These are phyloP conservation scores for Aspergillus texensis DNA, from an alignment of 2,329 filamentous ascomycete genomes.

Conservation along the genomic window DNA sequence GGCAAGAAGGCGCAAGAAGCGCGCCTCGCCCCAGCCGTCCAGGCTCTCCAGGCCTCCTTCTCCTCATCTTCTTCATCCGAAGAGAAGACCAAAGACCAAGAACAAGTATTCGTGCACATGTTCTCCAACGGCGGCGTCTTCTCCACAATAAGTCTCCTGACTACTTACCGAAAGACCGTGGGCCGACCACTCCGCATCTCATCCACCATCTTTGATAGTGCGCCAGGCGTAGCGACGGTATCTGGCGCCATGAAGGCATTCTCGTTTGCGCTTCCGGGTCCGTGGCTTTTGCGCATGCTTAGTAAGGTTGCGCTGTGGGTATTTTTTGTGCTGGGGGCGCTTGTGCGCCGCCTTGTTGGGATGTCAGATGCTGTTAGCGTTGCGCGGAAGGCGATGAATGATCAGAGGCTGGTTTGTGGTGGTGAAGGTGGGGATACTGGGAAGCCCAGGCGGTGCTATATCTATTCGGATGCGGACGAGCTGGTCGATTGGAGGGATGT, in stretches of 20 bases:
- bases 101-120: constrained; percentile 46
- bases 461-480: constrained; percentile 44
- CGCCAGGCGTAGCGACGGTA: constrained; percentile 43
- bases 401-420: constrained; percentile 25
- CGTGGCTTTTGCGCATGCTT: constrained; percentile 26
- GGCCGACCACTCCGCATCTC: constrained; percentile 41
- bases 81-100: constrained; percentile 7
- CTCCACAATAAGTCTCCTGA: constrained; percentile 42
- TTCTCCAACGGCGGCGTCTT: constrained; percentile 56
- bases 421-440: constrained; percentile 11
- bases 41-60: constrained; percentile 33
- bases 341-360: constrained; percentile 22
- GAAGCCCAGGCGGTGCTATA: constrained; percentile 35
- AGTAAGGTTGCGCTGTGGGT: constrained; percentile 3
- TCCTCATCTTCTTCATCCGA: constrained; percentile 8
- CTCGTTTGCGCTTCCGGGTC: constrained; percentile 38
- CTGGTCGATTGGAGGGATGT: constrained; percentile 40
- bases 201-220: constrained; percentile 50
- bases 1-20: constrained; percentile 26
- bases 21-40: constrained; percentile 38
- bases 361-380: constrained; percentile 29
- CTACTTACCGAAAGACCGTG: constrained; percentile 38
- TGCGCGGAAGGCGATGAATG: constrained; percentile 36
- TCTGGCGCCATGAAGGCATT: constrained; percentile 33
- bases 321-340: constrained; percentile 24